Base-by-base conservation (phyloP, 305 asterid genomes). In the Solanum hybrid region DNA sequence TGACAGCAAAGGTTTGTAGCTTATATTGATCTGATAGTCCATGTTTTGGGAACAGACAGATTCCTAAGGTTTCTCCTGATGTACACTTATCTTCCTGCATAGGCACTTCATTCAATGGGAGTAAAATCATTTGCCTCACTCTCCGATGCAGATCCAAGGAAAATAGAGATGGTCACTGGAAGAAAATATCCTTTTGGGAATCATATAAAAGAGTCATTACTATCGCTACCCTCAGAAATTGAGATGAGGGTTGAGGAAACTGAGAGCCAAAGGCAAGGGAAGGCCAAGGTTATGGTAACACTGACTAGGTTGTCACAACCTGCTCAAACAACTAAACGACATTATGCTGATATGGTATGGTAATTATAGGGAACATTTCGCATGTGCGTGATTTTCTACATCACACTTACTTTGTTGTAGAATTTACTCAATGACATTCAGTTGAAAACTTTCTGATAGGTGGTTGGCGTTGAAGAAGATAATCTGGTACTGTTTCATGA, bases 101-200 rank as follows among this genome's bases (percentile, higher is more conserved):
- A 97, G 99, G 98, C 99, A 90, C 97, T 97, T 92, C 98, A 93
- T 70, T 96, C 99, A 75, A 97, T 97, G 98, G 99, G 98, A 89
- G 97, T 97, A 51, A 95, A 93, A 91, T 95, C 99, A 89, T 97
- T 97, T 89, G 97, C 94, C 84, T 91, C 95, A 91, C 94, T 97
- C 91, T 91, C 91, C n/a, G 97, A 94, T 91, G 99, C 99, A 90
- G 99, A 97, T 94, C 98, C 99, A 78, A 94, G 99, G 93, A 97
- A 95, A 94, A 97, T 97, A 91, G 99, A 97, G 94, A 90, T 97
- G 88, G 95, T 94, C 85, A 97, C 98, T 22, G 98, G 99, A 72
- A 93, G 99, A 92, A 97, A 97, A 91, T 97, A 92, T 89, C 99
- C 99, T 86, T 97, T 97, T 65, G 99, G 99, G 80, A 97, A 97